A percentile compares a stretch with the other conserved stretches of the same genome.
These are phyloP conservation scores for Yamadazyma sp. DNA, from an alignment of 805 yeast species.

Conservation along the genomic window DNA sequence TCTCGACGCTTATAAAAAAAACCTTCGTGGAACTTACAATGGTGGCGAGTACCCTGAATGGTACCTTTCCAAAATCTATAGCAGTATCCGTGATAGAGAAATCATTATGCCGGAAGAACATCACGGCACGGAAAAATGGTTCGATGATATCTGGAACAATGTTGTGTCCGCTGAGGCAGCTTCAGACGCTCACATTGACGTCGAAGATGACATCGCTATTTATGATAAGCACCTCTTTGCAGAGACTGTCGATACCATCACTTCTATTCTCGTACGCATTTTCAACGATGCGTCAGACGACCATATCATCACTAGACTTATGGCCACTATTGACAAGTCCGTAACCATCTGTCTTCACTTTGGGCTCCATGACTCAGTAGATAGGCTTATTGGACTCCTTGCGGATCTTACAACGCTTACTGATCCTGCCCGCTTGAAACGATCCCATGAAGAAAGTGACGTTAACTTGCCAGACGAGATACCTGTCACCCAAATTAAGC, in stretches of 20 bases:
- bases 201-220: conserved; percentile 36
- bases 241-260: conserved; percentile 59
- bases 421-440: conserved; percentile 20
- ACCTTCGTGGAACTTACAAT: conserved; percentile 77
- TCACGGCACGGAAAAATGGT: conserved; percentile 88
- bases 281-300: conserved; percentile 91
- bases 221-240: conserved; percentile 75
- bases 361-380: conserved; percentile 55
- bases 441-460: conserved; percentile 24
- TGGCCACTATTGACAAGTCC: conserved; percentile 84
- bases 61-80: conserved; percentile 79
- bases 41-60: conserved; percentile 79
- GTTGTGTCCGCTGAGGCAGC: conserved; percentile 51
- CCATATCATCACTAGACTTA: conserved; percentile 79
- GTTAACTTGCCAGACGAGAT: conserved; percentile 37
- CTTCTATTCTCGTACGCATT: conserved; percentile 70
- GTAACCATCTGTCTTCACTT: conserved; percentile 73
- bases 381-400: conserved; percentile 63
- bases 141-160: conserved; percentile 83
- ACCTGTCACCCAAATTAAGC: conserved; percentile 45
- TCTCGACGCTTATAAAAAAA: conserved; percentile 73
- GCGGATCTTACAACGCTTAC: conserved; percentile 69
- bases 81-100: conserved; percentile 79
- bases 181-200: conserved; percentile 17
- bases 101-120: conserved; percentile 98